A percentile compares a stretch with the other conserved stretches of the same genome.
Evolutionary conservation across 768 basidiomycete genomes (phyloP).

Genomic region (Mycena alexandri): DNA sequence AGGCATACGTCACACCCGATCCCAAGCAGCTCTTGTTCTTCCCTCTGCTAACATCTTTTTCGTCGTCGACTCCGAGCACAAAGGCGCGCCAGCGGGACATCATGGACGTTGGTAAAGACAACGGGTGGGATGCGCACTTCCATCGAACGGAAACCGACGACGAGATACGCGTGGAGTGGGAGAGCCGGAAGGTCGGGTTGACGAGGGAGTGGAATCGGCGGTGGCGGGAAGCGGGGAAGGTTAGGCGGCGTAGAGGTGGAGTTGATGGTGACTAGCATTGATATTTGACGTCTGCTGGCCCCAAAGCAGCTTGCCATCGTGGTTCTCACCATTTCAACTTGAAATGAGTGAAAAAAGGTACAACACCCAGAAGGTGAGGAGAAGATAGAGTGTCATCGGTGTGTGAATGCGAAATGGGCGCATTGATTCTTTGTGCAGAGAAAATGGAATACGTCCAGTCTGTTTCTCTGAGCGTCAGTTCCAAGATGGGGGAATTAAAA

Average conservation of each 20-base stretch:
- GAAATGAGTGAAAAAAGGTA: too few species aligned
- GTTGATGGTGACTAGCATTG: constrained; percentile 39
- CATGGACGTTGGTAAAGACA: constrained; percentile 62
- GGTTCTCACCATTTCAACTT: too few species aligned
- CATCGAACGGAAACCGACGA: constrained; percentile 64
- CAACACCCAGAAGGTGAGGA: too few species aligned
- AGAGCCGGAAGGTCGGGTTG: constrained; percentile 72
- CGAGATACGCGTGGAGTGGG: constrained; percentile 79
- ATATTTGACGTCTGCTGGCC: too few species aligned
- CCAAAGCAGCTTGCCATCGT: too few species aligned
- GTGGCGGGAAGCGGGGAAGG: constrained; percentile 81
- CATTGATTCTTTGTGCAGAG: too few species aligned
- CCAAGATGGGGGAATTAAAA: too few species aligned
- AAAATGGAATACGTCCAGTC: too few species aligned
- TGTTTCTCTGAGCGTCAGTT: too few species aligned
- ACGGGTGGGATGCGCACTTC: constrained; percentile 67
- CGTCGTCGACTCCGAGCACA: constrained; percentile 32
- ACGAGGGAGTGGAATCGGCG: constrained; percentile 85
- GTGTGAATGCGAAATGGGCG: too few species aligned
- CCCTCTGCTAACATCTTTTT: constrained; percentile 54
- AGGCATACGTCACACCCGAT: constrained; percentile 56
- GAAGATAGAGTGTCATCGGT: too few species aligned
- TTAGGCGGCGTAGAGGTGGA: constrained; percentile 65
- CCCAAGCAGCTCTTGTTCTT: constrained; percentile 74
- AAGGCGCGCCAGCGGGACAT: constrained; percentile 59